A percentile compares a stretch with the other conserved stretches of the same genome.
Evolutionary conservation across 176 grass and related monocot genomes (phyloP).

Genomic region (Cenchrus americanus): DNA sequence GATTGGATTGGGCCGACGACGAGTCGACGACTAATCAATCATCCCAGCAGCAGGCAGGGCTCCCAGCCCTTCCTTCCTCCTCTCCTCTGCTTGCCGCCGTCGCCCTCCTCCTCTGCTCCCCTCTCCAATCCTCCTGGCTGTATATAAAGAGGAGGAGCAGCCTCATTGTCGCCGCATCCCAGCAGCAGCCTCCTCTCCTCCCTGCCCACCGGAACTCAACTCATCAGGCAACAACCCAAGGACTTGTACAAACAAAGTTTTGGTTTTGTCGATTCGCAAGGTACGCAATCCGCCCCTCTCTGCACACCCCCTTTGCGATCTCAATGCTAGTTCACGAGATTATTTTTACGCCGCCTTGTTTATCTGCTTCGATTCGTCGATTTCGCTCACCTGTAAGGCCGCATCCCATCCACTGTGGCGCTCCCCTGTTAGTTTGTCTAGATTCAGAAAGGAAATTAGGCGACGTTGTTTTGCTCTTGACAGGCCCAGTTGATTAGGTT

Average conservation of each 20-base stretch:
- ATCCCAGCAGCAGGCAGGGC: too few relatives aligned
- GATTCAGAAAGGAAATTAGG: background rate
- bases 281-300: constrained; percentile 10
- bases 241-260: background rate
- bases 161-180: background rate
- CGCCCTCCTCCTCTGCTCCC: too few relatives aligned
- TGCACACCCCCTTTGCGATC: background rate
- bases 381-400: background rate
- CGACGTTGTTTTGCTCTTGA: too few relatives aligned
- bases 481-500: too few relatives aligned
- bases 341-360: background rate
- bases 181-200: background rate
- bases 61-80: background rate
- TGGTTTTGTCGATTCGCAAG: background rate
- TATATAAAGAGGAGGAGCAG: background rate
- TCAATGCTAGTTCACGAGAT: background rate
- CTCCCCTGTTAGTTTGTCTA: background rate
- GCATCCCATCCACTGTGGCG: background rate
- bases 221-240: background rate
- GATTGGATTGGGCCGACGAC: background rate
- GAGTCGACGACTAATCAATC: too few relatives aligned
- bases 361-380: background rate
- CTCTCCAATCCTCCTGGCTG: background rate
- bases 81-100: background rate
- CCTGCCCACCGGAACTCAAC: background rate